phyloP scores from a whole-genome alignment of 805 yeast species.

The Saccharomycopsis vini region DNA sequence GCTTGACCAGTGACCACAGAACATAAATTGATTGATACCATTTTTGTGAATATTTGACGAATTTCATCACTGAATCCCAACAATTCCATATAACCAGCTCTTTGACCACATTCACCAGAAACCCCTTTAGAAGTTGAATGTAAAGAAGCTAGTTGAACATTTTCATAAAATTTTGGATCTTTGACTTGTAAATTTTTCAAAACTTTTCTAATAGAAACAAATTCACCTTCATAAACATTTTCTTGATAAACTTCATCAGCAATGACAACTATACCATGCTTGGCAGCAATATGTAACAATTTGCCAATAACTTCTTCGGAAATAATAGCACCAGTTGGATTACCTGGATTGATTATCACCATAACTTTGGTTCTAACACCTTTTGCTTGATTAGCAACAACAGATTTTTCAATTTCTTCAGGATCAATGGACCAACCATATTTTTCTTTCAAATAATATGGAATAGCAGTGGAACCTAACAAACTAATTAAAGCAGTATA shows the following conservation, averaged over 20 bases:
- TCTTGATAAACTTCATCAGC: constrained; percentile 99
- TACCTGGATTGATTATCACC: constrained; percentile 95
- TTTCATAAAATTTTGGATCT: constrained; percentile 43
- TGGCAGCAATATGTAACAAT: constrained; percentile 72
- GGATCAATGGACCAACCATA: constrained; percentile 81
- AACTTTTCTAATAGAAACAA: constrained; percentile 76
- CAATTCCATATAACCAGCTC: constrained; percentile 98
- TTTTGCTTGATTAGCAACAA: constrained; percentile 24
- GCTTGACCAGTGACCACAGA: constrained; percentile 96
- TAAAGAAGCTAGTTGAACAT: constrained; percentile 83
- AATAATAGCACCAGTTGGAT: constrained; percentile 91
- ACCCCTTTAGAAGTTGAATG: constrained; percentile 98
- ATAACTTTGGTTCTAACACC: constrained; percentile 66
- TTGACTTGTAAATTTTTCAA: constrained; percentile 50
- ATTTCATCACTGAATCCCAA: constrained; percentile 71
- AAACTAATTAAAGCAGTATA: constrained; percentile 92
- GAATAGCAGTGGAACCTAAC: constrained; percentile 72
- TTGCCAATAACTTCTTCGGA: constrained; percentile 56
- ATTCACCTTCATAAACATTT: constrained; percentile 75
- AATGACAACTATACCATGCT: constrained; percentile 72
- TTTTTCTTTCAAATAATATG: constrained; percentile 77
- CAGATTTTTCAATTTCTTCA: constrained; percentile 45
- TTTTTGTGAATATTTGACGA: constrained; percentile 61
- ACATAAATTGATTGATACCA: constrained; percentile 86
- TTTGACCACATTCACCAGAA: constrained; percentile 97